Conservation (phyloP, 768 basidiomycete species). For the Thelephora aurantiotincta region DNA sequence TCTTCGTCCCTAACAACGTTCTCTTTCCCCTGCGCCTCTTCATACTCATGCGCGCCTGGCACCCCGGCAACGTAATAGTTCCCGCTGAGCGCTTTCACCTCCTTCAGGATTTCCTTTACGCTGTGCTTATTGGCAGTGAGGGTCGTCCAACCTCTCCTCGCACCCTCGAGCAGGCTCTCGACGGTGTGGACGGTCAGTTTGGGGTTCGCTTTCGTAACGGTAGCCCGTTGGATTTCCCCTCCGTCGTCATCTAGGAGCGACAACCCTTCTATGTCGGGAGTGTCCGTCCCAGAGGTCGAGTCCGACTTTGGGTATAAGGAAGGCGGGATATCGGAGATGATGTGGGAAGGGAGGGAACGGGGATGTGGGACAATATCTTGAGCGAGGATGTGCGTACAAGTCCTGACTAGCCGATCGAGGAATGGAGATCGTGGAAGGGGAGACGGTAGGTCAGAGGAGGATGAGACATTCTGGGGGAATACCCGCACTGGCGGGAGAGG, state of each 20-base stretch:
- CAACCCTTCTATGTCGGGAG: too few species aligned
- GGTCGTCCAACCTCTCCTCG: constrained; percentile 65
- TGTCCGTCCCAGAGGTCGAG: too few species aligned
- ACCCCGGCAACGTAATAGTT: constrained; percentile 10
- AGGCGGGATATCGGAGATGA: not conserved
- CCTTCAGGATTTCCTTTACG: constrained; percentile 58
- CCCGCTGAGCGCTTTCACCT: constrained; percentile 32
- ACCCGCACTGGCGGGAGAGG: constrained; percentile 45
- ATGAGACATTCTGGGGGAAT: constrained; percentile 20
- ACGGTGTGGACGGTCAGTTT: constrained; percentile 68
- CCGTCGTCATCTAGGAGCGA: too few species aligned
- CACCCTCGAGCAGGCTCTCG: constrained; percentile 57
- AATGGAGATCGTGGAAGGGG: constrained; percentile 19
- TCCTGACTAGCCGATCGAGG: constrained; percentile 32
- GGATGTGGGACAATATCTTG: constrained; percentile 21
- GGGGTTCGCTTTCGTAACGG: constrained; percentile 38
- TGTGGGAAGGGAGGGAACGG: constrained; percentile 1
- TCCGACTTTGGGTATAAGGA: too few species aligned
- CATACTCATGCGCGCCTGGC: constrained; percentile 4
- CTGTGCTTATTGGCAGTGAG: constrained; percentile 76
- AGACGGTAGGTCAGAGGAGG: not conserved
- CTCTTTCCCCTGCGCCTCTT: too few species aligned
- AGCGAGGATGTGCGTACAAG: constrained; percentile 40
- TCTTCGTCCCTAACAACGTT: constrained; percentile 8
- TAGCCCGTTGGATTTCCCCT: constrained; percentile 36